phyloP scores from a whole-genome alignment of 768 basidiomycete genomes.

The Boletales sp. region DNA sequence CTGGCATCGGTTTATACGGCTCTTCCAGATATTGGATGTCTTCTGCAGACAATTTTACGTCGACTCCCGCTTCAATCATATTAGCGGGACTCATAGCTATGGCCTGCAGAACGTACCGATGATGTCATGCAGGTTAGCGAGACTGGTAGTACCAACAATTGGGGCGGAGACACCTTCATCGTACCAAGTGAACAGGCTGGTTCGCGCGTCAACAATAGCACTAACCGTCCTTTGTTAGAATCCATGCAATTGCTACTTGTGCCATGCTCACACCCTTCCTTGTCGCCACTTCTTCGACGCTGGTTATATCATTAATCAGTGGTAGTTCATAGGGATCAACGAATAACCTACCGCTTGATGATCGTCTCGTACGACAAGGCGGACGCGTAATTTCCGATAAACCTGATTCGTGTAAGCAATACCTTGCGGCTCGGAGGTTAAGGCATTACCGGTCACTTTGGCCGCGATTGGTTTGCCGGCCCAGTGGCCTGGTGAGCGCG shows the following conservation, averaged over 20 bases:
- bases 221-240: conserved; percentile 29
- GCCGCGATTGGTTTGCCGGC: conserved; percentile 26
- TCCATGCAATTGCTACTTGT: conserved; percentile 42
- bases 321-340: no score
- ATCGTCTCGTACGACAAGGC: conserved; percentile 25
- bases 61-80: conserved; percentile 29
- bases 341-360: conserved; percentile 21
- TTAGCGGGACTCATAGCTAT: not conserved
- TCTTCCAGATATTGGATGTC: conserved; percentile 47
- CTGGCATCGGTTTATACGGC: conserved; percentile 38
- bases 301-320: conserved; percentile 4
- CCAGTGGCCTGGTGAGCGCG: conserved; percentile 32
- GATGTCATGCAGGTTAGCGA: conserved; percentile 39
- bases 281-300: conserved; percentile 39
- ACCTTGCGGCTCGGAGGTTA: not conserved
- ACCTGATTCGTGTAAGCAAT: conserved; percentile 16
- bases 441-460: conserved; percentile 21
- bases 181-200: not conserved
- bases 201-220: not conserved
- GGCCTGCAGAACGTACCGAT: conserved; percentile 27
- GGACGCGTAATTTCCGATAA: conserved; percentile 21
- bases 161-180: conserved; percentile 37
- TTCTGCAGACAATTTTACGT: conserved; percentile 44
- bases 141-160: conserved; percentile 41
- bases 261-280: conserved; percentile 40